Conservation (phyloP, 257 asterid genomes). For the Scutellaria baicalensis region DNA sequence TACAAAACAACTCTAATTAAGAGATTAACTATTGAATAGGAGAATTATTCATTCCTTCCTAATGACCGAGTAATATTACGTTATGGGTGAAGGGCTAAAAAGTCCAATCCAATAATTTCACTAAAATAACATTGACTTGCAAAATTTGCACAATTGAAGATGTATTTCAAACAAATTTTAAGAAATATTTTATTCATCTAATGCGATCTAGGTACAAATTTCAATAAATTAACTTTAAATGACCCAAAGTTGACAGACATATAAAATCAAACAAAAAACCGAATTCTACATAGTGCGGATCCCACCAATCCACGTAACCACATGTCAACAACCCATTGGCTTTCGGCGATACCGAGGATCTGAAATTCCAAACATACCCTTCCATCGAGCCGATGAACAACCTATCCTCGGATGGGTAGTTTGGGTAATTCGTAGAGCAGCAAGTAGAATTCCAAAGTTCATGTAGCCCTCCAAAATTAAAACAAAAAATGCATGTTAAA, state of each 20-base stretch:
- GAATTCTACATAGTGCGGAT: slow-evolving; percentile 7
- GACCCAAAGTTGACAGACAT: slow-evolving; percentile 1
- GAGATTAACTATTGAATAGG: too few relatives aligned
- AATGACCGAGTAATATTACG: too few relatives aligned
- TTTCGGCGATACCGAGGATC: slow-evolving; percentile 16
- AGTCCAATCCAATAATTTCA: too few relatives aligned
- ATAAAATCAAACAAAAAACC: slow-evolving; percentile 16
- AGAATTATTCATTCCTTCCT: too few relatives aligned
- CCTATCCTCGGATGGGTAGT: not conserved
- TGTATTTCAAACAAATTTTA: too few relatives aligned
- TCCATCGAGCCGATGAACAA: not conserved
- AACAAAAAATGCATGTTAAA: slow-evolving; percentile 17
- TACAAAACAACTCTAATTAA: too few relatives aligned
- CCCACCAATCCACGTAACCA: slow-evolving; percentile 25
- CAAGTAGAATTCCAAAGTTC: not conserved
- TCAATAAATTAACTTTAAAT: not conserved
- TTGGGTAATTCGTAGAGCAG: not conserved
- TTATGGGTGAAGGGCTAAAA: too few relatives aligned
- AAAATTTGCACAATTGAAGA: too few relatives aligned
- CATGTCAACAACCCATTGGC: slow-evolving; percentile 12
- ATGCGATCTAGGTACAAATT: not conserved
- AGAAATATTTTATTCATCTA: too few relatives aligned
- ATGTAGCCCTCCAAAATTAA: slow-evolving; percentile 11
- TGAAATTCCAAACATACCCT: slow-evolving; percentile 11
- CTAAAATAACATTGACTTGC: too few relatives aligned